Evolutionary conservation across 805 yeast species (phyloP).

Genomic region (Limtongozyma cylindracea): DNA sequence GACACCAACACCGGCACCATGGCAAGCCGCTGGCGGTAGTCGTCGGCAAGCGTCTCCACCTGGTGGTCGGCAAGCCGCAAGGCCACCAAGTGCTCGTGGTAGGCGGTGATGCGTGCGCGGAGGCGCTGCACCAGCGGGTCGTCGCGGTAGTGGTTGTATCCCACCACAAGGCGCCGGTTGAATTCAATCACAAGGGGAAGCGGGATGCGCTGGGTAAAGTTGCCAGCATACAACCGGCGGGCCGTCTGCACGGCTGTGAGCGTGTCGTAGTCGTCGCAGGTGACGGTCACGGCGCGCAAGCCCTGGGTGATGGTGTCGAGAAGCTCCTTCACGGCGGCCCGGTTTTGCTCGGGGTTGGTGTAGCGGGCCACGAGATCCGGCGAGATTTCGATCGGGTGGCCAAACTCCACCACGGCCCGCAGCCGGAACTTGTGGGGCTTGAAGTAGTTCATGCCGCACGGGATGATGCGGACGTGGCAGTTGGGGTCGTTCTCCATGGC

Average conservation of each 20-base stretch:
- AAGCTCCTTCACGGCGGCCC: slow-evolving; percentile 50
- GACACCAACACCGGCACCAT: slow-evolving; percentile 25
- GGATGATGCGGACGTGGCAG: slow-evolving; percentile 67
- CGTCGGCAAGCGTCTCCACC: slow-evolving; percentile 20
- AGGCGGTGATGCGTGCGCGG: slow-evolving; percentile 35
- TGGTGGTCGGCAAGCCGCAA: slow-evolving; percentile 29
- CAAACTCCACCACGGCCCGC: slow-evolving; percentile 88
- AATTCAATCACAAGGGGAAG: slow-evolving; percentile 71
- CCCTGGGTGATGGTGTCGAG: slow-evolving; percentile 51
- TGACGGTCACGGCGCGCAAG: slow-evolving; percentile 64
- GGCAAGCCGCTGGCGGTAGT: slow-evolving; percentile 20
- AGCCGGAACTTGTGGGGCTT: slow-evolving; percentile 90
- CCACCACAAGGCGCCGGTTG: slow-evolving; percentile 68
- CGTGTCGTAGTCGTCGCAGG: slow-evolving; percentile 75
- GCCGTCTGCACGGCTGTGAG: slow-evolving; percentile 80
- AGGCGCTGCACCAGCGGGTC: slow-evolving; percentile 40
- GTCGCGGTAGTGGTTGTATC: slow-evolving; percentile 50
- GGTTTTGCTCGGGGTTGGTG: slow-evolving; percentile 19
- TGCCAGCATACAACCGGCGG: slow-evolving; percentile 64
- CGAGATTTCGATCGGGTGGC: slow-evolving; percentile 52
- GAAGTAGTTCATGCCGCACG: slow-evolving; percentile 95
- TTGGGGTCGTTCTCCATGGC: slow-evolving; percentile 62
- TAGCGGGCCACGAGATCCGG: slow-evolving; percentile 35
- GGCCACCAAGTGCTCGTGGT: slow-evolving; percentile 32
- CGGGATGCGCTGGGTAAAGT: slow-evolving; percentile 45